phyloP scores from a whole-genome alignment of 495 filamentous ascomycete species.

The Penicillium riverlandense region DNA sequence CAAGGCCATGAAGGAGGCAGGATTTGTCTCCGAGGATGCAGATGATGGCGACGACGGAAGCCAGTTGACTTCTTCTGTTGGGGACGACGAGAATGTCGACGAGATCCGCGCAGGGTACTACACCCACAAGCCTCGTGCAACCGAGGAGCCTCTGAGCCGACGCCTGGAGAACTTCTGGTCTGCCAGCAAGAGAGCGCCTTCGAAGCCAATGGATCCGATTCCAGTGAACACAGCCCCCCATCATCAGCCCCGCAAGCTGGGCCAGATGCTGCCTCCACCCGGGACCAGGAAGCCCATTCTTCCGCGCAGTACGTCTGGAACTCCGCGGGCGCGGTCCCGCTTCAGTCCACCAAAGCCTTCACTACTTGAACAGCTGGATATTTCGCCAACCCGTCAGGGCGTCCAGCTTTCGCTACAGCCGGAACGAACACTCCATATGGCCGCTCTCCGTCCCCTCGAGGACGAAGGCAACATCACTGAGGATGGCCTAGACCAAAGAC shows the following conservation, averaged over 20 bases:
- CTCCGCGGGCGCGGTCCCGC: conserved; percentile 35
- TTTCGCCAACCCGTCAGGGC: conserved; percentile 32
- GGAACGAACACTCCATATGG: conserved; percentile 12
- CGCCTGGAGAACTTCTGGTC: conserved; percentile 37
- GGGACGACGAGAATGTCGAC: conserved; percentile 28
- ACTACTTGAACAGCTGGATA: conserved; percentile 33
- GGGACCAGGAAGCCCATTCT: conserved; percentile 29
- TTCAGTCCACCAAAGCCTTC: conserved; percentile 41
- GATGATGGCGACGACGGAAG: conserved; percentile 18
- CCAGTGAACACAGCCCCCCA: conserved; percentile 11
- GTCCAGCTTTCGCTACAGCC: conserved; percentile 26
- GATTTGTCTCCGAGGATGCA: conserved; percentile 30
- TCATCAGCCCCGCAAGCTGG: conserved; percentile 18
- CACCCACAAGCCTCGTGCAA: conserved; percentile 19
- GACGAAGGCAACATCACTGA: conserved; percentile 16
- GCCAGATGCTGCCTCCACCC: conserved; percentile 23
- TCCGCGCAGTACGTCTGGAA: conserved; percentile 30
- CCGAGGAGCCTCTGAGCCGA: conserved; percentile 34
- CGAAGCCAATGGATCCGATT: conserved; percentile 10
- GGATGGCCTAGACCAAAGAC: conserved; percentile 17
- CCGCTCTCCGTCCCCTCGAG: conserved; percentile 9
- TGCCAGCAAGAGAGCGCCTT: conserved; percentile 22
- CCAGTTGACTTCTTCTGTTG: conserved; percentile 25
- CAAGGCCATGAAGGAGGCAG: conserved; percentile 28
- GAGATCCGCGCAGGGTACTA: conserved; percentile 21